These are phyloP conservation scores for Tranzscheliella williamsii DNA, from an alignment of 1,284 basidiomycete genomes.

Conservation along the genomic window DNA sequence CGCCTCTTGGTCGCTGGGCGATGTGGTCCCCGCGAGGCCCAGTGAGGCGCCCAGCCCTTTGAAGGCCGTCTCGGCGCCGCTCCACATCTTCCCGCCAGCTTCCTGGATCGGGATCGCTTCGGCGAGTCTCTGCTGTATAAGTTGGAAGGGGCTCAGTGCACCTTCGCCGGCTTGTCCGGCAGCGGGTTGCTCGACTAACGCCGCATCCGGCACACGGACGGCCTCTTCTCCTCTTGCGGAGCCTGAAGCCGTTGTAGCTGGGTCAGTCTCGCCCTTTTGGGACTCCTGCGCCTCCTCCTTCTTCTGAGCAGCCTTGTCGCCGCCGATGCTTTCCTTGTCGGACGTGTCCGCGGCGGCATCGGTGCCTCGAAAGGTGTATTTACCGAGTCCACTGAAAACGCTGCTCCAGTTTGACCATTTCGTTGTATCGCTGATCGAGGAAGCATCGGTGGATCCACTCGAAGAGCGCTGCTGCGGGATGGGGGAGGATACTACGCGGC, in stretches of 20 bases:
- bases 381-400: constrained; percentile 24
- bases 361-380: constrained; percentile 11
- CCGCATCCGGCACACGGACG: no score
- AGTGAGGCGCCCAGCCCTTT: constrained; percentile 28
- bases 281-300: no score
- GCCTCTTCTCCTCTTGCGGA: no score
- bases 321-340: no score
- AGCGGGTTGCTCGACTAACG: no score
- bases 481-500: constrained; percentile 22
- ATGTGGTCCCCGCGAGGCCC: constrained; percentile 7
- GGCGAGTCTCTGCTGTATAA: constrained; percentile 7
- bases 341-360: no score
- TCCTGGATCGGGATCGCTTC: constrained; percentile 25
- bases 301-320: no score
- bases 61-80: constrained; percentile 22
- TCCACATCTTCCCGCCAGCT: constrained; percentile 39
- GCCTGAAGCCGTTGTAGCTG: no score
- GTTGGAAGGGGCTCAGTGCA: constrained; percentile 11
- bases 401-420: constrained; percentile 41
- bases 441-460: constrained; percentile 21
- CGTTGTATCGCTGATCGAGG: constrained; percentile 9
- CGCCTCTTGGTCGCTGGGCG: neutral
- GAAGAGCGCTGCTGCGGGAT: constrained; percentile 17
- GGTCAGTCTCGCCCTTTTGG: no score
- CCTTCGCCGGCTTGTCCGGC: neutral